phyloP scores from a whole-genome alignment of 805 yeast genomes.

The Clavispora fructus region DNA sequence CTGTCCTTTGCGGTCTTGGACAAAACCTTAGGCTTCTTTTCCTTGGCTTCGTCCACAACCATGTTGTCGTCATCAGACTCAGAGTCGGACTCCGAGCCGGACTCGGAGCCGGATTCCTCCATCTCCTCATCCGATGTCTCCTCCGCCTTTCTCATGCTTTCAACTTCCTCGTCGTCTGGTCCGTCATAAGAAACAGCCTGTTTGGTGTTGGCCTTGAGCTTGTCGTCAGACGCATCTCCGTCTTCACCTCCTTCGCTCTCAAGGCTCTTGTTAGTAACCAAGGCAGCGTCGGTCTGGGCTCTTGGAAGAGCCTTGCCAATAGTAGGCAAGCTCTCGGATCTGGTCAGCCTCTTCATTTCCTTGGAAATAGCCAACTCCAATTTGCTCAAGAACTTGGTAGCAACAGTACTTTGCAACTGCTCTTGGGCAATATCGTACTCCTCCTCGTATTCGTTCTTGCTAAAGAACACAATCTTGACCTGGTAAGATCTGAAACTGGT shows the following conservation, averaged over 20 bases:
- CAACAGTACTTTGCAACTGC: constrained; percentile 67
- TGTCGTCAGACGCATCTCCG: constrained; percentile 58
- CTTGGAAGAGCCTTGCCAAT: constrained; percentile 68
- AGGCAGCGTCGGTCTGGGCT: constrained; percentile 31
- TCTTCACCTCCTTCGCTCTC: constrained; percentile 51
- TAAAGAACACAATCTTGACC: constrained; percentile 70
- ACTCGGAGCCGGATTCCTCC: constrained; percentile 24
- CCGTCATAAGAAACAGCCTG: constrained; percentile 91
- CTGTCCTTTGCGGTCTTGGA: constrained; percentile 72
- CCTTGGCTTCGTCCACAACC: constrained; percentile 9
- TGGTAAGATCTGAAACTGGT: constrained; percentile 64
- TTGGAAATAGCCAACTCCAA: constrained; percentile 71
- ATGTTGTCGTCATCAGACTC: constrained; percentile 14
- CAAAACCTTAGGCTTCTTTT: constrained; percentile 24
- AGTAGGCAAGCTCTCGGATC: constrained; percentile 50
- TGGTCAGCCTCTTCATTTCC: constrained; percentile 79
- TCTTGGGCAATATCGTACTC: constrained; percentile 86
- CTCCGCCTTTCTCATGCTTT: constrained; percentile 80
- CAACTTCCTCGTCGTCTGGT: constrained; percentile 93
- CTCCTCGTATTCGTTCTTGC: constrained; percentile 66
- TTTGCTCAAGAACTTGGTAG: constrained; percentile 57
- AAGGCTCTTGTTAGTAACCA: constrained; percentile 18
- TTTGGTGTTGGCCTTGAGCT: constrained; percentile 56
- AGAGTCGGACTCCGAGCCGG: constrained; percentile 30
- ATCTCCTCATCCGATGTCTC: constrained; percentile 69